phyloP scores from a whole-genome alignment of 1,284 basidiomycete genomes.

The Ustilago nuda region DNA sequence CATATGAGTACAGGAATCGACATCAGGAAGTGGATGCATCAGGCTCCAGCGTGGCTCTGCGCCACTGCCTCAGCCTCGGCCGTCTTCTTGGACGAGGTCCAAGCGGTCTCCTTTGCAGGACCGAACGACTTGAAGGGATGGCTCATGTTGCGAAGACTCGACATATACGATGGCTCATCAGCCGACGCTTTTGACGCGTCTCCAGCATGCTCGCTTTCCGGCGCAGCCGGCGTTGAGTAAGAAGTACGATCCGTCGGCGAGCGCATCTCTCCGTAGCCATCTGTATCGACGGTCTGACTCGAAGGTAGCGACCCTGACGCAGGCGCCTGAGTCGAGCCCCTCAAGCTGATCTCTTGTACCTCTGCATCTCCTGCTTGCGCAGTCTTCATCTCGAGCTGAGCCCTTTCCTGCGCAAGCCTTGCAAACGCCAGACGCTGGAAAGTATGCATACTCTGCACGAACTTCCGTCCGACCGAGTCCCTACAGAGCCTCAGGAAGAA shows the following conservation, averaged over 20 bases:
- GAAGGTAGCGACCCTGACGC: slow-evolving; percentile 9
- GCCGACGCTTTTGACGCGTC: slow-evolving; percentile 6
- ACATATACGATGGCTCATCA: slow-evolving; percentile 16
- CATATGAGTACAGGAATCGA: background rate
- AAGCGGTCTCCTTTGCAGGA: slow-evolving; percentile 17
- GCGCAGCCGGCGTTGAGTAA: background rate
- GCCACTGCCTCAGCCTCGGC: background rate
- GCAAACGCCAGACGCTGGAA: slow-evolving; percentile 83
- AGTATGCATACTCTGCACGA: slow-evolving; percentile 85
- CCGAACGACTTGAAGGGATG: slow-evolving; percentile 27
- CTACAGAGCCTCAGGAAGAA: slow-evolving; percentile 28
- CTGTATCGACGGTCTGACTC: background rate
- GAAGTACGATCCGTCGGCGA: slow-evolving; percentile 8
- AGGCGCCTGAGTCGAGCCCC: slow-evolving; percentile 7
- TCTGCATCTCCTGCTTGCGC: slow-evolving; percentile 3
- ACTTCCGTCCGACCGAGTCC: slow-evolving; percentile 78
- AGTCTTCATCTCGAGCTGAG: slow-evolving; percentile 27
- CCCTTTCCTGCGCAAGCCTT: slow-evolving; percentile 61
- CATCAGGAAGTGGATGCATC: background rate
- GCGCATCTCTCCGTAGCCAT: slow-evolving; percentile 2
- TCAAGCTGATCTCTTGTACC: slow-evolving; percentile 22
- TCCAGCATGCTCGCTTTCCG: slow-evolving; percentile 2
- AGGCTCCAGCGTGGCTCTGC: background rate
- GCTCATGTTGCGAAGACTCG: slow-evolving; percentile 14
- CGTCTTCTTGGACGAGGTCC: background rate